A percentile compares a stretch with the other conserved stretches of the same genome.
phyloP scores from a whole-genome alignment of 23 red algal genomes.

The Cyanidium caldarium region DNA sequence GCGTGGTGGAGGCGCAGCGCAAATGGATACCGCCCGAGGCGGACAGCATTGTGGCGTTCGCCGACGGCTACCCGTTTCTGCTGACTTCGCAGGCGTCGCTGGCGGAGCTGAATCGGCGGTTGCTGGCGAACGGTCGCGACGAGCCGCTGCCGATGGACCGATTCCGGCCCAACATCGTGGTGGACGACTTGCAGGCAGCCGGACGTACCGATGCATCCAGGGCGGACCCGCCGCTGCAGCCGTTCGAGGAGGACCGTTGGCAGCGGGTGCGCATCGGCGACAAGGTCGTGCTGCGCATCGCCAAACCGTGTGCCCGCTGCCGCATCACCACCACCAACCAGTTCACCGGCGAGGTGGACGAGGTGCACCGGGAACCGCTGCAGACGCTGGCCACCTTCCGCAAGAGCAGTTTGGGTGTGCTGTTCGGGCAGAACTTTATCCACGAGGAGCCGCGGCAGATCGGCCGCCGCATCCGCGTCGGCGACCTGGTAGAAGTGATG shows the following conservation, averaged over 20 bases:
- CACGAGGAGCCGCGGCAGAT: background rate
- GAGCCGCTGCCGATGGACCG: background rate
- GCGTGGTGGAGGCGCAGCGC: background rate
- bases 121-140: background rate
- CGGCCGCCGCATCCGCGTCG: background rate
- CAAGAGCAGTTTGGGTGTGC: background rate
- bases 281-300: background rate
- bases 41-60: slow-evolving; percentile 2
- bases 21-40: background rate
- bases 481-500: background rate
- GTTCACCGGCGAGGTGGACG: background rate
- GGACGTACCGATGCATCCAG: background rate
- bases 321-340: background rate
- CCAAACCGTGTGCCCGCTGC: background rate
- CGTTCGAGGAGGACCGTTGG: slow-evolving; percentile 3
- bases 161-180: background rate
- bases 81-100: slow-evolving; percentile 1
- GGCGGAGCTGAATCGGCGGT: background rate
- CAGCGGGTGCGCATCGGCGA: background rate
- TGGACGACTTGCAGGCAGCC: background rate
- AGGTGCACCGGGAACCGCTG: background rate
- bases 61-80: background rate
- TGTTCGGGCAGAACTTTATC: background rate
- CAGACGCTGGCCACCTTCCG: background rate
- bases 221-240: background rate